Percentiles rank a stretch among this genome's conserved stretches.
These are phyloP conservation scores for Fusarium temperatum DNA, from an alignment of 2,329 filamentous ascomycete species.

Conservation along the genomic window DNA sequence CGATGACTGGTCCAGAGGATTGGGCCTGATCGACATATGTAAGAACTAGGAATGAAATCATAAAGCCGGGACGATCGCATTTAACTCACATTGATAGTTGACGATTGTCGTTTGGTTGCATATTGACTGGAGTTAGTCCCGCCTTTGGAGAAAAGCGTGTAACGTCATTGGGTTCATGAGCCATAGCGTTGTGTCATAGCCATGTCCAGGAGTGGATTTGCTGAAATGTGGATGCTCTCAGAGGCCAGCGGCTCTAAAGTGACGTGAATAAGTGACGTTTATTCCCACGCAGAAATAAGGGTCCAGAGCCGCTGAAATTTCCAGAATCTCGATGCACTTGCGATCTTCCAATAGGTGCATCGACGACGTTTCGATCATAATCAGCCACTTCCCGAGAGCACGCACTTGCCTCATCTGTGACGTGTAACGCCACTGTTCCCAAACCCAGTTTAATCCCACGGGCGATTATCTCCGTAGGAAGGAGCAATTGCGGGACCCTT, in stretches of 20 bases:
- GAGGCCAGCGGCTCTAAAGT: constrained; percentile 11
- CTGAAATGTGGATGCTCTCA: constrained; percentile 30
- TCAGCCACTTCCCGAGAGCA: constrained; percentile 18
- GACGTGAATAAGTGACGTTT: constrained; percentile 30
- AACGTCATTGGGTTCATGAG: constrained; percentile 32
- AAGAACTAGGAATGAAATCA: constrained; percentile 31
- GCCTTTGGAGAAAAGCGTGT: constrained; percentile 24
- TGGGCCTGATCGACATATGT: constrained; percentile 27
- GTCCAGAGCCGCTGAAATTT: background rate
- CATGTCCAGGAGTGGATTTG: constrained; percentile 27
- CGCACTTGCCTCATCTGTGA: constrained; percentile 25
- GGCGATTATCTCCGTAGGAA: constrained; percentile 20
- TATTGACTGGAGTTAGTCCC: constrained; percentile 27
- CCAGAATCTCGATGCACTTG: constrained; percentile 31
- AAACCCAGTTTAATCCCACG: constrained; percentile 28
- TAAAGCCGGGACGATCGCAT: constrained; percentile 11
- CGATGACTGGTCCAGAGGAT: constrained; percentile 9
- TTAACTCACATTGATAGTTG: constrained; percentile 28
- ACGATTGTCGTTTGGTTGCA: constrained; percentile 25
- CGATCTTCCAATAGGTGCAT: constrained; percentile 12
- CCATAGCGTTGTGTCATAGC: constrained; percentile 31
- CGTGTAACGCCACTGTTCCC: constrained; percentile 27
- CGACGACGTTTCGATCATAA: constrained; percentile 2
- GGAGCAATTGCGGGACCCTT: constrained; percentile 7
- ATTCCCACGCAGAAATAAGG: constrained; percentile 10